Evolutionary conservation across 2,329 filamentous ascomycete species (phyloP).

Genomic region (Phialophora macrospora): DNA sequence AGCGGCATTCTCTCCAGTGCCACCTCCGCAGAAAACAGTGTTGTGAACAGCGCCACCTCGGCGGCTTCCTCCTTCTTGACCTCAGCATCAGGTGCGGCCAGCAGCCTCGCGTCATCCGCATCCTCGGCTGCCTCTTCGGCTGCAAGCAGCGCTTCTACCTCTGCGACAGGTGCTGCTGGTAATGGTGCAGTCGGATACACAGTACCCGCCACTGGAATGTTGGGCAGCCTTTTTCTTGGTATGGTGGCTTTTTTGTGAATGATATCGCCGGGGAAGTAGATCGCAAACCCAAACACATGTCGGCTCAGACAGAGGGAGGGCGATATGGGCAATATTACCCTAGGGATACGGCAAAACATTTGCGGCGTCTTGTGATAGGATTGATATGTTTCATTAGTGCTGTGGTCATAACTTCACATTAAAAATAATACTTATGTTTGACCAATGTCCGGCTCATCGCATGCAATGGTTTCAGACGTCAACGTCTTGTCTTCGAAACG

Average conservation of each 20-base stretch:
- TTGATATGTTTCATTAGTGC: neutral
- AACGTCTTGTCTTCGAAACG: neutral
- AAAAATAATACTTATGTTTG: neutral
- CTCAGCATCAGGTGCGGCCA: slow-evolving; percentile 22
- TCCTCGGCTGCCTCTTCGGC: neutral
- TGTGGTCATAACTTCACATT: neutral
- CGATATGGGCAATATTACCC: neutral
- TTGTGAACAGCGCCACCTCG: slow-evolving; percentile 20
- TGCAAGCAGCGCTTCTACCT: slow-evolving; percentile 19
- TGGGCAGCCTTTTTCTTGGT: slow-evolving; percentile 31
- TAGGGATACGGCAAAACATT: neutral
- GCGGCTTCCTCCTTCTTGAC: slow-evolving; percentile 22
- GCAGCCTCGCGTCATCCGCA: slow-evolving; percentile 17
- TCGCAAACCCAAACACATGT: neutral
- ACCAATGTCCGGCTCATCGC: neutral
- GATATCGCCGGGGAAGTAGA: neutral
- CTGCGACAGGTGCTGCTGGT: slow-evolving; percentile 19
- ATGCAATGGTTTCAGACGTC: neutral
- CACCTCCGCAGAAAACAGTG: slow-evolving; percentile 20
- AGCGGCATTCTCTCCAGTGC: slow-evolving; percentile 29
- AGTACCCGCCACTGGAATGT: slow-evolving; percentile 26
- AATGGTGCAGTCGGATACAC: slow-evolving; percentile 26
- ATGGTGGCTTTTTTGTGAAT: slow-evolving; percentile 30
- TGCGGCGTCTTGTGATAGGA: neutral
- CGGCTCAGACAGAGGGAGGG: neutral